A percentile compares a stretch with the other conserved stretches of the same genome.
Evolutionary conservation across 140 eudicot genomes (phyloP).

Genomic region (Stevia rebaudiana): DNA sequence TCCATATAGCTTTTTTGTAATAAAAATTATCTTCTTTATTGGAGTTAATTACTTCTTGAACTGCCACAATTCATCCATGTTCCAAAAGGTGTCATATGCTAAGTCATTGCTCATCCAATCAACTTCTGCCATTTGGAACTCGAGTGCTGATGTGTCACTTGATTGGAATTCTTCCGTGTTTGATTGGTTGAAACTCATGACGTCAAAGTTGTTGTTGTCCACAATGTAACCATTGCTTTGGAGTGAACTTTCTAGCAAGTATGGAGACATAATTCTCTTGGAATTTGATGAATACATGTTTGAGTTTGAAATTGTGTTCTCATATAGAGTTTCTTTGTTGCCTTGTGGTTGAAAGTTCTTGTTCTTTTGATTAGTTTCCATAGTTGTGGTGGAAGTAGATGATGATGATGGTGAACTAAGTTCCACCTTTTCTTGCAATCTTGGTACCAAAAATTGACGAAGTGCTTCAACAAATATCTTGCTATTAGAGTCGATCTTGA

Average conservation of each 20-base stretch:
- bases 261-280: slow-evolving; percentile 15
- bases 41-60: slow-evolving; percentile 28
- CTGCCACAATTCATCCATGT: slow-evolving; percentile 49
- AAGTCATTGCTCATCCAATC: slow-evolving; percentile 32
- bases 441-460: slow-evolving; percentile 42
- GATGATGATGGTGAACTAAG: slow-evolving; percentile 33
- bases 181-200: slow-evolving; percentile 23
- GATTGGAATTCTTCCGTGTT: slow-evolving; percentile 21
- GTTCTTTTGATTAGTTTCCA: slow-evolving; percentile 26
- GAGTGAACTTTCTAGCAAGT: slow-evolving; percentile 16
- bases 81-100: slow-evolving; percentile 29
- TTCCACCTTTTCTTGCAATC: slow-evolving; percentile 38
- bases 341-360: slow-evolving; percentile 15
- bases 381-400: slow-evolving; percentile 28
- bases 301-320: slow-evolving; percentile 24
- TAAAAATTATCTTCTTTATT: not conserved
- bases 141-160: slow-evolving; percentile 20
- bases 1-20: not conserved
- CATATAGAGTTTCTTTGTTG: slow-evolving; percentile 4
- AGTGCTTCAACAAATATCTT: slow-evolving; percentile 39
- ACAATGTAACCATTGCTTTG: slow-evolving; percentile 31
- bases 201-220: slow-evolving; percentile 27
- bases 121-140: slow-evolving; percentile 22
- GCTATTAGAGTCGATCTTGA: slow-evolving; percentile 52
- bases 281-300: slow-evolving; percentile 30